Evolutionary conservation across 345 rosid genomes (phyloP).

Genomic region (Hibiscus syriacus): DNA sequence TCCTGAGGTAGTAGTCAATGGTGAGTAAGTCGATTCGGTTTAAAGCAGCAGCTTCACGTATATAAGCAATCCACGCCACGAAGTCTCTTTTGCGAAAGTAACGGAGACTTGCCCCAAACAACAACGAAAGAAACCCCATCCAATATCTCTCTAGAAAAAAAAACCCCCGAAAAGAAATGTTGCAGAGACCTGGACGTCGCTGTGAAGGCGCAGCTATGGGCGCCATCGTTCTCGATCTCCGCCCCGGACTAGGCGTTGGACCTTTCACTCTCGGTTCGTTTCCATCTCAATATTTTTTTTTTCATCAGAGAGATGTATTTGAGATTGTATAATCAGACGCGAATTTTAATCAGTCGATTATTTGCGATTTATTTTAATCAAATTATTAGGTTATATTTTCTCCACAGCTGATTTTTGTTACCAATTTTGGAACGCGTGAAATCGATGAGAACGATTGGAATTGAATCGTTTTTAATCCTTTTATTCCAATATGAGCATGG

Average conservation of each 20-base stretch:
- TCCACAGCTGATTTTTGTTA: not conserved
- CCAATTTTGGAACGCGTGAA: not conserved
- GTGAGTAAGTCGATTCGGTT: not conserved
- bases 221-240: slow-evolving; percentile 87
- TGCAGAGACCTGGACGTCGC: slow-evolving; percentile 69
- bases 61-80: not conserved
- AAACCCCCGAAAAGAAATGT: slow-evolving; percentile 13
- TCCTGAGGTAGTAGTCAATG: slow-evolving; percentile 5
- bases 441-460: not conserved
- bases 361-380: not conserved
- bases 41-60: not conserved
- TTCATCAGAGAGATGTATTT: not conserved
- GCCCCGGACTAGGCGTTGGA: slow-evolving; percentile 85
- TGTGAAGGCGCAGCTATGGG: slow-evolving; percentile 99
- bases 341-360: not conserved
- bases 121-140: not conserved
- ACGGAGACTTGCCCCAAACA: not conserved
- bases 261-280: slow-evolving; percentile 76
- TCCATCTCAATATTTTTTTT: not conserved
- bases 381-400: not conserved
- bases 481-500: not conserved
- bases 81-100: not conserved
- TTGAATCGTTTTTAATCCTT: not conserved
- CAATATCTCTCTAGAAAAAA: not conserved
- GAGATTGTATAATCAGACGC: not conserved